A percentile compares a stretch with the other conserved stretches of the same genome.
These are phyloP conservation scores for Hygrophila difformis DNA, from an alignment of 257 asterid genomes.

Conservation along the genomic window DNA sequence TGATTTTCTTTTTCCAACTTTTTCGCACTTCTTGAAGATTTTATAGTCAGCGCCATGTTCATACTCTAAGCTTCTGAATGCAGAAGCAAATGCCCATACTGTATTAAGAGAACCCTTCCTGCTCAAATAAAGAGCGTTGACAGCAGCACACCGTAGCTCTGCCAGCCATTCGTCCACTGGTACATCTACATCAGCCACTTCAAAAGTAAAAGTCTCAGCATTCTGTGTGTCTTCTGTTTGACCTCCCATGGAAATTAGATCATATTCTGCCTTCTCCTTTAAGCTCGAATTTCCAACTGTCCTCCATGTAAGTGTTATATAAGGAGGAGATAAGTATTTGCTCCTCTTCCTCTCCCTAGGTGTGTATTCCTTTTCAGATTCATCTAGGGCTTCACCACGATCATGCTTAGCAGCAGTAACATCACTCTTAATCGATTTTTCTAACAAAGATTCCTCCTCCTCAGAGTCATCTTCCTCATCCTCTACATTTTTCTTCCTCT, in stretches of 20 bases:
- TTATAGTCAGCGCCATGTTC: slow-evolving; percentile 27
- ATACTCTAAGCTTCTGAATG: slow-evolving; percentile 41
- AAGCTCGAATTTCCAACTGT: slow-evolving; percentile 19
- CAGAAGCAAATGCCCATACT: slow-evolving; percentile 34
- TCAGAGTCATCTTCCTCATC: background rate
- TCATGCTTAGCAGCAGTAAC: slow-evolving; percentile 11
- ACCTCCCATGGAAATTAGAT: slow-evolving; percentile 20
- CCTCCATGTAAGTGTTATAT: slow-evolving; percentile 22
- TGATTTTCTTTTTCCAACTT: slow-evolving; percentile 30
- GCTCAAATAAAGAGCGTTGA: slow-evolving; percentile 28
- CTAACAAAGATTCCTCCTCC: slow-evolving; percentile 10
- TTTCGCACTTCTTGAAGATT: slow-evolving; percentile 12
- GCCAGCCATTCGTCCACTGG: slow-evolving; percentile 28
- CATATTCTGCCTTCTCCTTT: slow-evolving; percentile 23
- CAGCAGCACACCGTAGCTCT: slow-evolving; percentile 37
- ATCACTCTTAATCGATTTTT: slow-evolving; percentile 12
- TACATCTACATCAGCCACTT: slow-evolving; percentile 23
- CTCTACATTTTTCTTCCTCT: slow-evolving; percentile 21
- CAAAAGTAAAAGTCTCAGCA: slow-evolving; percentile 10
- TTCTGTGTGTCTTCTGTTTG: slow-evolving; percentile 19
- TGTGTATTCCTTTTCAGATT: slow-evolving; percentile 21
- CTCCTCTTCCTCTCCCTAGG: slow-evolving; percentile 85
- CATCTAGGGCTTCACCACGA: slow-evolving; percentile 21
- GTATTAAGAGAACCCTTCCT: slow-evolving; percentile 27
- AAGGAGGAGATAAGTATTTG: slow-evolving; percentile 76